A percentile compares a stretch with the other conserved stretches of the same genome.
Conservation (phyloP, 306 rosid genomes). For the Morella rubra region DNA sequence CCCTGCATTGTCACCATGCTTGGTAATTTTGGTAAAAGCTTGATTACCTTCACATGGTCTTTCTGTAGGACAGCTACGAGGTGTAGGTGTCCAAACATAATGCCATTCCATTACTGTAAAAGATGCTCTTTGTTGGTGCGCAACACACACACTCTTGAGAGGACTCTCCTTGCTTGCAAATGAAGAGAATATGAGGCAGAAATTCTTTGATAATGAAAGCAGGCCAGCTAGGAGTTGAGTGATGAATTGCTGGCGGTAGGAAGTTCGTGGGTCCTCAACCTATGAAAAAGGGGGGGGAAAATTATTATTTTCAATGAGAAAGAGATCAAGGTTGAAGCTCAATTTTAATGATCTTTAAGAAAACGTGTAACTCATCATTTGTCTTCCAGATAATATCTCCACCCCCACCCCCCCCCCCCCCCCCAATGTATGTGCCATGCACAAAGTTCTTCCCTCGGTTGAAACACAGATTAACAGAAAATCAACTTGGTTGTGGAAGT, state of each 20-base stretch:
- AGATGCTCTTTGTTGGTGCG: background rate
- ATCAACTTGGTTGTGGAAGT: too few species aligned
- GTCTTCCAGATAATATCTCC: background rate
- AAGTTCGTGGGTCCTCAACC: slow-evolving; percentile 10
- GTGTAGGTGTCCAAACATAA: background rate
- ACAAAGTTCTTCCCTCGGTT: too few species aligned
- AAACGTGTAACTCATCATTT: slow-evolving; percentile 20
- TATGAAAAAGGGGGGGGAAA: background rate
- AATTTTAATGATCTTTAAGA: background rate
- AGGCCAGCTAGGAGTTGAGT: slow-evolving; percentile 34
- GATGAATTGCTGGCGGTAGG: slow-evolving; percentile 34
- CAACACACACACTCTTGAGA: background rate
- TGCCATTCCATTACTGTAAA: background rate
- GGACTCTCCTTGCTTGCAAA: slow-evolving; percentile 1
- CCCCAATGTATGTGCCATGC: too few species aligned
- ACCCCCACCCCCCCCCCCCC: too few species aligned
- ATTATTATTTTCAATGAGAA: background rate
- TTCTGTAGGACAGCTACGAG: background rate
- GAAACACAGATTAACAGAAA: too few species aligned
- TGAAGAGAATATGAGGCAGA: slow-evolving; percentile 14
- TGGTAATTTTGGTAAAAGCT: background rate
- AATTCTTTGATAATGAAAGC: slow-evolving; percentile 18
- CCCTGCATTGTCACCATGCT: background rate
- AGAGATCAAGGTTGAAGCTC: background rate
- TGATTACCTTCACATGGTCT: background rate